phyloP scores from a whole-genome alignment of 495 filamentous ascomycete genomes.

The Pyrenula aspistea region DNA sequence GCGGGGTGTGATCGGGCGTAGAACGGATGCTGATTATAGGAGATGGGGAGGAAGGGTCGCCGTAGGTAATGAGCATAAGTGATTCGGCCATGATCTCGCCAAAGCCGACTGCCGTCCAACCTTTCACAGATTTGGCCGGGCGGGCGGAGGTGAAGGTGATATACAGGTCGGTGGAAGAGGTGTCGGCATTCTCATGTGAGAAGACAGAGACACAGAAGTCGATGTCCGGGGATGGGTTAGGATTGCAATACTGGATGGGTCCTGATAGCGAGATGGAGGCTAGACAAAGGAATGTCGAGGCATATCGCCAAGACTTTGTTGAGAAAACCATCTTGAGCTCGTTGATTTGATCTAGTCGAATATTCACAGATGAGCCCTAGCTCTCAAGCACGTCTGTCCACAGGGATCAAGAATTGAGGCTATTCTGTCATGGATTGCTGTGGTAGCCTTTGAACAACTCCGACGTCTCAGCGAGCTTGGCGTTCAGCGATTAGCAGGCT shows the following conservation, averaged over 20 bases:
- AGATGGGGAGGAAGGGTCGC: neutral
- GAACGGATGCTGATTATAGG: neutral
- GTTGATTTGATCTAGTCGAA: too few relatives aligned
- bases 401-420: too few relatives aligned
- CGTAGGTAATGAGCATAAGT: neutral
- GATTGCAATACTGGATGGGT: conserved; percentile 1
- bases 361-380: too few relatives aligned
- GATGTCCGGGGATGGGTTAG: neutral
- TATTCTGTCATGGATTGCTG: too few relatives aligned
- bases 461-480: too few relatives aligned
- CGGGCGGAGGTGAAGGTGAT: neutral
- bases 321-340: too few relatives aligned
- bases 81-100: neutral
- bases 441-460: too few relatives aligned
- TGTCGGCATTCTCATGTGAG: neutral
- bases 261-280: neutral
- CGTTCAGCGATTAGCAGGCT: too few relatives aligned
- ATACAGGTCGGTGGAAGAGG: neutral
- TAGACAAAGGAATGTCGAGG: too few relatives aligned
- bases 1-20: neutral
- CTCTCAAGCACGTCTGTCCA: too few relatives aligned
- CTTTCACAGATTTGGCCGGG: neutral
- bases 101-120: neutral
- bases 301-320: too few relatives aligned
- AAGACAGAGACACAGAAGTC: neutral